phyloP scores from a whole-genome alignment of 495 filamentous ascomycete genomes.

The Penicillium waksmanii region DNA sequence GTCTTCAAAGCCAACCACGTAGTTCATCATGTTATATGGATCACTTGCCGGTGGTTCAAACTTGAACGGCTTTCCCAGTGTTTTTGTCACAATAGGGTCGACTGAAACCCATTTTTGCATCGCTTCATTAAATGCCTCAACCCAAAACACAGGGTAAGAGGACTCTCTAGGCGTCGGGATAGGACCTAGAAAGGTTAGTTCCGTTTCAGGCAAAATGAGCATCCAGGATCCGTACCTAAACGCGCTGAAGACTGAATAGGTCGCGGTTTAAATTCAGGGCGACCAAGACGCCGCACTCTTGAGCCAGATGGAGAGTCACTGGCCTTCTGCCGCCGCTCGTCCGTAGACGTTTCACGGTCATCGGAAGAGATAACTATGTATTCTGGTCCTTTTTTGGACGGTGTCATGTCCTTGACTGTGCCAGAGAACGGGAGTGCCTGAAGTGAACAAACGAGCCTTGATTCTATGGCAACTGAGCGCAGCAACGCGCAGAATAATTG shows the following conservation, averaged over 20 bases:
- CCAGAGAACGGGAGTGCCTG: conserved; percentile 77
- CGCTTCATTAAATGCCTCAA: conserved; percentile 83
- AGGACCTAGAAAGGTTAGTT: conserved; percentile 18
- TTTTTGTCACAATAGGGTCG: conserved; percentile 80
- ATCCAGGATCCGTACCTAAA: conserved; percentile 12
- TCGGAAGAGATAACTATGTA: conserved; percentile 45
- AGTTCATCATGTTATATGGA: conserved; percentile 71
- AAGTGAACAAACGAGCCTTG: conserved; percentile 91
- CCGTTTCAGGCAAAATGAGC: background rate
- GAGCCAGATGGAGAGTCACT: conserved; percentile 22
- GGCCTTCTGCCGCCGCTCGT: conserved; percentile 24
- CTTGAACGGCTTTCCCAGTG: conserved; percentile 71
- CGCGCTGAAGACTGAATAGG: conserved; percentile 18
- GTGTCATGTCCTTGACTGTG: conserved; percentile 52
- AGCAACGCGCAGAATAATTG: conserved; percentile 89
- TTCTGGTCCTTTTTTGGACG: conserved; percentile 41
- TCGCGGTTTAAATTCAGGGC: conserved; percentile 42
- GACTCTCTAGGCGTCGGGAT: conserved; percentile 49
- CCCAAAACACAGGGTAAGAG: conserved; percentile 84
- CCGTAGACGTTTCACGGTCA: conserved; percentile 37
- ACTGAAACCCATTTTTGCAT: conserved; percentile 89
- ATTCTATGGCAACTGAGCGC: conserved; percentile 73
- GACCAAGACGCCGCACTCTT: conserved; percentile 44
- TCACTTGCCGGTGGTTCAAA: conserved; percentile 83
- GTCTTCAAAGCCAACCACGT: conserved; percentile 84